Base-by-base conservation (phyloP, 2,329 filamentous ascomycete genomes). In the Calonectria pseudoreteaudii region DNA sequence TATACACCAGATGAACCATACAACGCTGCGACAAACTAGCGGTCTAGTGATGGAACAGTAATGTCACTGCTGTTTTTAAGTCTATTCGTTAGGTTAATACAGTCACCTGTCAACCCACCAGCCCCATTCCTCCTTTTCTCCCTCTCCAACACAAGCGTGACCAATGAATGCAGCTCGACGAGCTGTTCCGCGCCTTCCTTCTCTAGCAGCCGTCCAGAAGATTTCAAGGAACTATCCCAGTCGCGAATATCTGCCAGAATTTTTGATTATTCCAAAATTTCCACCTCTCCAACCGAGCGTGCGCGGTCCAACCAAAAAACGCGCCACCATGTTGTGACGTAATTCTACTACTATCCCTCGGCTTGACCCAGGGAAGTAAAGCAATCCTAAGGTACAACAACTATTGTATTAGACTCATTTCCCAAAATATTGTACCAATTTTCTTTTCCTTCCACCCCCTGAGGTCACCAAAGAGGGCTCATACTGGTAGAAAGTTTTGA, bases 1-100 rank as follows among this genome's bases (percentile, higher is more conserved):
- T 62, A 62, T 62, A 36, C 41, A 41, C 36, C 20, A 16, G 56
- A 62, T 41, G 56, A 62, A 62, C 56, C 36, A 41, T 18, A 16
- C 36, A 23, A 38, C 56, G 56, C n/a, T 38, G 41, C 41, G 41
- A n/a, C 41, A 16, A 47, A 47, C 44, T 47, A 47, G 8, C 41
- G 1, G 20, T n/a, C 41, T n/a, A 47, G 44, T 23, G 44, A 47
- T 47, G 44, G 44, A 23, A 13, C 44, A 2, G n/a, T 47, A 8
- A n/a, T 23, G 20, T 23, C 44, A 23, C 9, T 1, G 18, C n/a
- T n/a, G 4, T 23, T 23, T 47, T 47, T 47, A 47, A 47, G 44
- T 47, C n/a, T 47, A 47, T 47, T 47, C 20, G 10, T 23, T 11
- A 47, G n/a, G 7, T 47, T 23, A 23, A 47, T 23, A 23, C 9